These are phyloP conservation scores for Ogataea nitratoaversa DNA, from an alignment of 805 yeast species.

Conservation along the genomic window DNA sequence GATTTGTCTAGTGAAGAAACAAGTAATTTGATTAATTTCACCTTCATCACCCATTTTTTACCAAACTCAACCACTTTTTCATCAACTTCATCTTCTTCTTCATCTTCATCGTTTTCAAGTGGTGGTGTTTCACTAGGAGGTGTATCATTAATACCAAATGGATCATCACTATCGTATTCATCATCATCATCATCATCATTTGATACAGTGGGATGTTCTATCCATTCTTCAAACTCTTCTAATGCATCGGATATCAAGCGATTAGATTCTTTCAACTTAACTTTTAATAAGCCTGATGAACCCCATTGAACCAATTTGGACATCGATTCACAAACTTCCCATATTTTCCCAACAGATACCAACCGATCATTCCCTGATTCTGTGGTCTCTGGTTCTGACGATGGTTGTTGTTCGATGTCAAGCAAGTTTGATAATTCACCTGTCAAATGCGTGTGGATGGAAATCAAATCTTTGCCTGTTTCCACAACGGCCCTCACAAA, in stretches of 20 bases:
- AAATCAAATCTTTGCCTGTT: conserved; percentile 16
- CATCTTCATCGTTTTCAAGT: conserved; percentile 19
- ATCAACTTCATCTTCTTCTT: conserved; percentile 26
- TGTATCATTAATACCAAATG: conserved; percentile 38
- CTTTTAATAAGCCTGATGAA: conserved; percentile 47
- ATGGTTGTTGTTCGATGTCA: conserved; percentile 3
- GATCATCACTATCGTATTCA: conserved; percentile 40
- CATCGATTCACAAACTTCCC: conserved; percentile 61
- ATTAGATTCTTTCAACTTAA: conserved; percentile 41
- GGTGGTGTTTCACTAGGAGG: conserved; percentile 11
- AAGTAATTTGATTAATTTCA: conserved; percentile 54
- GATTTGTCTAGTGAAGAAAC: conserved; percentile 57
- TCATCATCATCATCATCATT: conserved; percentile 35
- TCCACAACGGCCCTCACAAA: conserved; percentile 30
- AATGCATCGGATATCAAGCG: conserved; percentile 54
- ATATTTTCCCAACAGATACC: conserved; percentile 59
- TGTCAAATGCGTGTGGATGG: conserved; percentile 14
- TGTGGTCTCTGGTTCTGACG: conserved; percentile 22
- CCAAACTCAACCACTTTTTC: conserved; percentile 30
- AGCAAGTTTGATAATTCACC: conserved; percentile 16
- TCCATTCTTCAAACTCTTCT: conserved; percentile 68
- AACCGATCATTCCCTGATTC: conserved; percentile 39
- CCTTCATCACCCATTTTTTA: conserved; percentile 45
- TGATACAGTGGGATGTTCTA: conserved; percentile 64
- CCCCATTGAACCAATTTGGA: conserved; percentile 42